A percentile compares a stretch with the other conserved stretches of the same genome.
These are phyloP conservation scores for Epichloe brachyelytri DNA, from an alignment of 2,329 filamentous ascomycete species.

Conservation along the genomic window DNA sequence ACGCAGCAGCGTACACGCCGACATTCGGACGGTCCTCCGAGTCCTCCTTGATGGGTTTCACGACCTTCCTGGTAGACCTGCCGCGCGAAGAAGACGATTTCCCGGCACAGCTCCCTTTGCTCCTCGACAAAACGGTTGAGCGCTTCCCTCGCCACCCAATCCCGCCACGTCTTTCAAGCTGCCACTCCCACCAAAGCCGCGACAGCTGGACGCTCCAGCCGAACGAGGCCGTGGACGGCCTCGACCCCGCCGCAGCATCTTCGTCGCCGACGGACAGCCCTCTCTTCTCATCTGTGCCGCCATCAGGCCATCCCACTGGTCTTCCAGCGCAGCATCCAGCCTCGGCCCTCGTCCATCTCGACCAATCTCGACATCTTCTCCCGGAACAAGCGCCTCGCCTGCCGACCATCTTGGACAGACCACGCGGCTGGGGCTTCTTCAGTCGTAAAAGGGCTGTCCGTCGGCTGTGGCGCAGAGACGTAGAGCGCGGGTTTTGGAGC, in stretches of 20 bases:
- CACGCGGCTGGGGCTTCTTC: constrained; percentile 48
- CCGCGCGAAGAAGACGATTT: neutral
- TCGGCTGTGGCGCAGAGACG: constrained; percentile 37
- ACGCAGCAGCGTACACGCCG: neutral
- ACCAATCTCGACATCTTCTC: constrained; percentile 25
- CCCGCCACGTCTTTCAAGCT: constrained; percentile 20
- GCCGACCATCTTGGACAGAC: constrained; percentile 44
- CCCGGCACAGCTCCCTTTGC: constrained; percentile 19
- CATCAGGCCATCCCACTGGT: constrained; percentile 35
- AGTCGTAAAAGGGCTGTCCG: constrained; percentile 53
- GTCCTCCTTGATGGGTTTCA: neutral
- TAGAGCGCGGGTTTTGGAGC: constrained; percentile 35
- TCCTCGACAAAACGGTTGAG: constrained; percentile 26
- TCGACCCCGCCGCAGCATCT: neutral
- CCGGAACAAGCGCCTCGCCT: constrained; percentile 33
- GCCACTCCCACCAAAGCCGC: constrained; percentile 18
- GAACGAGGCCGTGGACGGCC: constrained; percentile 14
- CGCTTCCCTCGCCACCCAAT: constrained; percentile 29
- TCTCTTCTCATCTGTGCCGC: constrained; percentile 11
- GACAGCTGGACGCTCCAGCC: constrained; percentile 17
- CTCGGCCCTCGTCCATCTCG: constrained; percentile 25
- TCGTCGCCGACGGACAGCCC: neutral
- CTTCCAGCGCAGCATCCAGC: constrained; percentile 24
- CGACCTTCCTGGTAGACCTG: neutral
- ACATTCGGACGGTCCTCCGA: constrained; percentile 6